Conservation (phyloP, 1,139 yeast species). For the Yamadazyma mexicana region DNA sequence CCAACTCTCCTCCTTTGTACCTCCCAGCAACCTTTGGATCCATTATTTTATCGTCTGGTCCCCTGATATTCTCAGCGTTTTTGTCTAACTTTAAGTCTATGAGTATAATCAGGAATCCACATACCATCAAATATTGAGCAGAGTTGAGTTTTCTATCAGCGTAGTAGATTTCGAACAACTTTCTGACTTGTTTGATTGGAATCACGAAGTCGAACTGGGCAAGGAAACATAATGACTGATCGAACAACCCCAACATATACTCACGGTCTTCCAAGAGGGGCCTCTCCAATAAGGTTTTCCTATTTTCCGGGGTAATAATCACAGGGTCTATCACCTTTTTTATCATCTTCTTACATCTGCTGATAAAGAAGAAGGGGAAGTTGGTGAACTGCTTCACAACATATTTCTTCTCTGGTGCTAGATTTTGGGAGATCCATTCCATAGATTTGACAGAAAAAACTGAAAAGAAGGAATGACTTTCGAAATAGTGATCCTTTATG, state of each 20-base stretch:
- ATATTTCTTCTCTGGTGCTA: conserved; percentile 24
- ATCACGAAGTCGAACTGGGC: conserved; percentile 16
- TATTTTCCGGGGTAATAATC: conserved; percentile 21
- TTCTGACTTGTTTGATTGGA: conserved; percentile 18
- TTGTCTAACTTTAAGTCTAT: conserved; percentile 7
- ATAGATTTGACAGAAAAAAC: conserved; percentile 38
- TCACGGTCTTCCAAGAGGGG: conserved; percentile 31
- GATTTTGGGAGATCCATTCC: conserved; percentile 30
- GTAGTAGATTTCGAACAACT: conserved; percentile 25
- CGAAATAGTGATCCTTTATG: conserved; percentile 26
- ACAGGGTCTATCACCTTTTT: conserved; percentile 39
- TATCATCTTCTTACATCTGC: conserved; percentile 20
- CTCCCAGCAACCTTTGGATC: conserved; percentile 2
- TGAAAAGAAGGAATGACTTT: conserved; percentile 40
- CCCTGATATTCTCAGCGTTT: conserved; percentile 12
- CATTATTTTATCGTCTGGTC: conserved; percentile 12
- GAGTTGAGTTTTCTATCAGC: conserved; percentile 8
- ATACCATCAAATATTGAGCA: conserved; percentile 11
- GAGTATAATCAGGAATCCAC: conserved; percentile 7
- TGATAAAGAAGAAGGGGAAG: conserved; percentile 29
- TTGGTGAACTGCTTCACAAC: conserved; percentile 30
- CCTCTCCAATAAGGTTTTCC: conserved; percentile 20
- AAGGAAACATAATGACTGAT: conserved; percentile 17
- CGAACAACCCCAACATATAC: conserved; percentile 24
- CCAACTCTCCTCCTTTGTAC: conserved; percentile 12